Evolutionary conservation across 2,329 filamentous ascomycete genomes (phyloP), one percentile per base, ranked within the genome.

Genomic region (Colletotrichum filicis): DNA sequence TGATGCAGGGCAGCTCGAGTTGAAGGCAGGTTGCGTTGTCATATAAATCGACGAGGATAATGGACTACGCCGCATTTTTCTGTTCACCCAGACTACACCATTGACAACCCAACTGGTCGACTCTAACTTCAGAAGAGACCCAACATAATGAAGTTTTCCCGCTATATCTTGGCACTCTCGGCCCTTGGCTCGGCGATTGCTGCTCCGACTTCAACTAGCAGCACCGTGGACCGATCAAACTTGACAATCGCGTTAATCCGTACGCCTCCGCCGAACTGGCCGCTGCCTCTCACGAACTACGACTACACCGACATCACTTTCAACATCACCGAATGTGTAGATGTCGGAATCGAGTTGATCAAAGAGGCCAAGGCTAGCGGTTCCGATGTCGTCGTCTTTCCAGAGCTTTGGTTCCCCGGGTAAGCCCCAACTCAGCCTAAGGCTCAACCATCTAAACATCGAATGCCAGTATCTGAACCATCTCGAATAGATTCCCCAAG

Each of bases 321-420:
- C 46, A 61, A 72, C 58, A 61, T 72, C 1, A 72, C 49, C 49
- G 49, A 67, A 26, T 19, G 16, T 42, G 64, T 72, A 5, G 52
- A 72, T 12, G 30, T 49, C 2, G 59, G 69, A 11, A 68, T 72
- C 30, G 19, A 68, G 30, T 24, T 68, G 7, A 64, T 68, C 5
- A 28, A 30, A 4, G 19, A 63, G 6, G 65, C 59, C 4, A 56
- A 49, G n/a, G 24, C 3, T 4, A 14, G 24, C 12, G 69, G 69
- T 8, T 32, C 69, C 3, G 53, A 72, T 46, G 52, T 68, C 3
- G 14, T 72, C 6, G 53, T 52, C 16, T 68, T 68, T 12, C 65
- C 69, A 0, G 69, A 72, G 22, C 59, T 72, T 1, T 68, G 58
- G 69, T 71, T 63, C 16, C 52, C 69, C 4, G 49, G 69, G 69